Base-by-base conservation (phyloP, 1,284 basidiomycete genomes). In the Nidula niveotomentosa region DNA sequence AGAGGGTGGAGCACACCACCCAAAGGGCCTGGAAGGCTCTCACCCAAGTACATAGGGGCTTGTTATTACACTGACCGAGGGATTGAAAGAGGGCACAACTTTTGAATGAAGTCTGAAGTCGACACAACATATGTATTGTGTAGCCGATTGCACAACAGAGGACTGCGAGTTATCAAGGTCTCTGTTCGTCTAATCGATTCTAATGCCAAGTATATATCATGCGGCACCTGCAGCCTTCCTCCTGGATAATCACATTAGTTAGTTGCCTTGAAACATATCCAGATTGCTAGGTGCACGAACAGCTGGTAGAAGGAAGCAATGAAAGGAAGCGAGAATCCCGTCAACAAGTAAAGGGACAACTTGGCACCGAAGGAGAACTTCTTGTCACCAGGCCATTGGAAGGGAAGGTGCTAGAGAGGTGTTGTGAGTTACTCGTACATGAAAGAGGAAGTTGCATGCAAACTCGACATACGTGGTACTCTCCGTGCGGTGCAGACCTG, bases 291-390 rank as follows among this genome's bases (percentile, higher is more conserved):
- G 52, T 41, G 47, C 12, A 75, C 90, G 61, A 63, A 92, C 90
- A 91, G 60, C 70, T 90, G 88, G 65, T 79, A 84, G 37, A 64
- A 69, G 8, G 82, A 73, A 3, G 88, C 88, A 55, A 79, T 59
- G 68, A 90, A 84, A 35, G 90, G 90, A 58, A 91, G 79, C 55
- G 77, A 68, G 66, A 91, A 90, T 17, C 89, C 89, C 15, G 71
- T 54, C 12, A 70, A 44, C 54, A 91, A 74, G 69, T 81, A 89
- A 10, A 72, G 57, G 23, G 69, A 63, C 44, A 89, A 63, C 71
- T 90, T 91, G 56, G 75, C 46, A 12, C 74, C 90, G 61, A 89
- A 91, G 3, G 69, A 59, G 18, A 63, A 65, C 69, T 83, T 89
- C 65, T 80, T 83, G 51, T 76, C 64, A 51, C 78, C 76, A 34